Percentiles rank a stretch among this genome's conserved stretches.
These are phyloP conservation scores for Tremellales sp. DNA, from an alignment of 1,284 basidiomycete genomes.

Conservation along the genomic window DNA sequence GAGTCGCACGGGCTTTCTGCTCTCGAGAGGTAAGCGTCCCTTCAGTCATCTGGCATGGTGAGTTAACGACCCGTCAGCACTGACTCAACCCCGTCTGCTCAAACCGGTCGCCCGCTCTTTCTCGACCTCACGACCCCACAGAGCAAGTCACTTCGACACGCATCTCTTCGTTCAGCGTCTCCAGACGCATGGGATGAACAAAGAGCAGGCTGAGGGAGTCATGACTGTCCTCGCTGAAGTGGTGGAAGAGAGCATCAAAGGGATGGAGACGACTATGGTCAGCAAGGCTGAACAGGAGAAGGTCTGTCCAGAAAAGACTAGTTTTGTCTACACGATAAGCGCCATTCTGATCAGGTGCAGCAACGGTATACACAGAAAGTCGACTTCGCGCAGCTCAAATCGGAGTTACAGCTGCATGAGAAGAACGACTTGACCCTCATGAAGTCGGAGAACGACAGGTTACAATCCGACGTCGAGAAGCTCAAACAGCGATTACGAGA, in stretches of 20 bases:
- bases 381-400: constrained; percentile 95
- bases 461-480: constrained; percentile 89
- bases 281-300: constrained; percentile 92
- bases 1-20: constrained; percentile 27
- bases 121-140: constrained; percentile 11
- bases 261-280: constrained; percentile 91
- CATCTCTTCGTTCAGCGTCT: constrained; percentile 87
- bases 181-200: constrained; percentile 78
- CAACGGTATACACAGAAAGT: constrained; percentile 94
- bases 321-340: too few relatives aligned
- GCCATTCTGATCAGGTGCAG: constrained; percentile 55
- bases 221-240: constrained; percentile 93
- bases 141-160: constrained; percentile 73
- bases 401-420: constrained; percentile 91
- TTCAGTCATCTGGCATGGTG: not conserved
- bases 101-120: constrained; percentile 4
- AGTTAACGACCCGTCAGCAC: constrained; percentile 6
- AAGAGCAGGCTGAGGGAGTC: constrained; percentile 86
- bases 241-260: constrained; percentile 87
- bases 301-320: too few relatives aligned
- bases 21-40: constrained; percentile 21
- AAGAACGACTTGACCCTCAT: constrained; percentile 96
- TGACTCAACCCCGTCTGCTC: constrained; percentile 3
- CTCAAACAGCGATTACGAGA: constrained; percentile 91
- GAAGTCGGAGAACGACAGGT: constrained; percentile 90